phyloP scores from a whole-genome alignment of 2,329 filamentous ascomycete species.

The Diaporthe citri region DNA sequence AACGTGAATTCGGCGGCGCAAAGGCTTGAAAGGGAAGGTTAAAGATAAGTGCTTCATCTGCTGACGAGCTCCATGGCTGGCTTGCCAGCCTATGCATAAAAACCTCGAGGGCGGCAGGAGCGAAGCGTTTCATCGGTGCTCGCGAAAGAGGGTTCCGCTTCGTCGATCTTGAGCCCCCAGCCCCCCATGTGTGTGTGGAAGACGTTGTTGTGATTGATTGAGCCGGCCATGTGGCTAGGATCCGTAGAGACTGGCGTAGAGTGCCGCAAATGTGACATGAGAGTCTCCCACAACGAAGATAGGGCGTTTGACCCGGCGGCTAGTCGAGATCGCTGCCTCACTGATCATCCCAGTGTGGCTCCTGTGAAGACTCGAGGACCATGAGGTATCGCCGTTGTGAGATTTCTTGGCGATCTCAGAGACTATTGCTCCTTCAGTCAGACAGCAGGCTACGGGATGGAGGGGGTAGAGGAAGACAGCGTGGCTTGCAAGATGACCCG shows the following conservation, averaged over 20 bases:
- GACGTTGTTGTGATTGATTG: not conserved
- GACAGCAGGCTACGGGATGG: conserved; percentile 4
- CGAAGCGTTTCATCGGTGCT: conserved; percentile 2
- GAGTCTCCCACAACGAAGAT: not conserved
- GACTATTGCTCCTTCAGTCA: conserved; percentile 29
- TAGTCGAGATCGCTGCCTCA: not conserved
- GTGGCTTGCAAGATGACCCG: not conserved
- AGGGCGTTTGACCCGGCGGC: not conserved
- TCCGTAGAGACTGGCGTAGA: not conserved
- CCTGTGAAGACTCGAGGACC: not conserved
- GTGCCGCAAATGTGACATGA: not conserved
- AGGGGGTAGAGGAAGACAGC: not conserved
- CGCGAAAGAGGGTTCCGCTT: not conserved
- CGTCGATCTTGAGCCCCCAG: not conserved
- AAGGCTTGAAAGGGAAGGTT: not conserved
- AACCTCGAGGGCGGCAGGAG: conserved; percentile 1
- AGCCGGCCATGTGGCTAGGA: not conserved
- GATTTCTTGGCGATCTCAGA: not conserved
- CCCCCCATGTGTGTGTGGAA: not conserved
- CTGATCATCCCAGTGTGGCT: not conserved
- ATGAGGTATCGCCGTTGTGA: not conserved
- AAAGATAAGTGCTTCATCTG: not conserved
- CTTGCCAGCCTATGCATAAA: conserved; percentile 5
- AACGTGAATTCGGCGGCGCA: not conserved
- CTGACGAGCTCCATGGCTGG: not conserved